Conservation (phyloP, 257 asterid species). For the Solanum habrochaites region DNA sequence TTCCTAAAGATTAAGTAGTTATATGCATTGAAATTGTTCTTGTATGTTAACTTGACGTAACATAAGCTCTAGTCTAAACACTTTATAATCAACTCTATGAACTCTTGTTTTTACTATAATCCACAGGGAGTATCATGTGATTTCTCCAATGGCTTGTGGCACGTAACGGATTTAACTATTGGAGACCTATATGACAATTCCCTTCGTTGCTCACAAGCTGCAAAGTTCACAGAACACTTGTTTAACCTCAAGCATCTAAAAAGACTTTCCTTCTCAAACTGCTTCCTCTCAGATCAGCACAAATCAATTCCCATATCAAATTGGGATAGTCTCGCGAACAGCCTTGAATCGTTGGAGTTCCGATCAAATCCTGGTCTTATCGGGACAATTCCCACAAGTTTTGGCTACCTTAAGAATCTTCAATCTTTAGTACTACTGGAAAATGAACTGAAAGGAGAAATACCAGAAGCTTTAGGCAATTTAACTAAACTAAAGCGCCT, state of each 20-base stretch:
- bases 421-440: conserved; percentile 13
- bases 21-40: not conserved
- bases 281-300: conserved; percentile 12
- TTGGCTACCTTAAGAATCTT: conserved; percentile 13
- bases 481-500: conserved; percentile 5
- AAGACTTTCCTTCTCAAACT: conserved; percentile 14
- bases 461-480: conserved; percentile 15
- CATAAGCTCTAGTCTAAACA: not conserved
- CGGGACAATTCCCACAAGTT: conserved; percentile 8
- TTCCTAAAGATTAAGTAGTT: not conserved
- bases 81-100: not conserved
- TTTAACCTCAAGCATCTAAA: conserved; percentile 16
- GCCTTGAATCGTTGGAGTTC: conserved; percentile 18
- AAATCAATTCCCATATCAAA: not conserved
- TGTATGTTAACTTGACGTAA: not conserved
- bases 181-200: conserved; percentile 26
- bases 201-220: conserved; percentile 12
- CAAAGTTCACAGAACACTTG: conserved; percentile 7
- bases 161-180: conserved; percentile 16
- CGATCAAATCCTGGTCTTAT: conserved; percentile 15
- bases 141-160: conserved; percentile 24
- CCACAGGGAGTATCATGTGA: conserved; percentile 28
- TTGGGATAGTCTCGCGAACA: conserved; percentile 8
- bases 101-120: not conserved
- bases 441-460: conserved; percentile 13